Evolutionary conservation across 2,329 filamentous ascomycete genomes (phyloP).

Genomic region (Huntiella bhutanensis): DNA sequence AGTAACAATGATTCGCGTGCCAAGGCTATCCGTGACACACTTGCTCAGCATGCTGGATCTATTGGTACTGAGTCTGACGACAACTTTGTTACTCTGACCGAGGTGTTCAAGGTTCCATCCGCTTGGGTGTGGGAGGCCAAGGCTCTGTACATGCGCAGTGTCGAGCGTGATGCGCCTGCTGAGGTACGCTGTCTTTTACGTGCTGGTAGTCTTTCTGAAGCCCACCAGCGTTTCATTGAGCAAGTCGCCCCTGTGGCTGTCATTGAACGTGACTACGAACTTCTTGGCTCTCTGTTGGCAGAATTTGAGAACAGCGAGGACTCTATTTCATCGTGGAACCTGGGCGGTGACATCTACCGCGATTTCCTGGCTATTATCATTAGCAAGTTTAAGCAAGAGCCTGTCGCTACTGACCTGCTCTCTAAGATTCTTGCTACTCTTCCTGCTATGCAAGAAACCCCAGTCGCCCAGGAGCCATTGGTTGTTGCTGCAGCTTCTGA

Average conservation of each 20-base stretch:
- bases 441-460: slow-evolving; percentile 32
- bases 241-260: slow-evolving; percentile 67
- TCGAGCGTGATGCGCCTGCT: slow-evolving; percentile 44
- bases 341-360: slow-evolving; percentile 63
- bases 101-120: slow-evolving; percentile 50
- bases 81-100: slow-evolving; percentile 37
- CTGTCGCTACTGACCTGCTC: slow-evolving; percentile 26
- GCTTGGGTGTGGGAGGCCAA: slow-evolving; percentile 77
- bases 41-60: slow-evolving; percentile 50
- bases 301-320: slow-evolving; percentile 48
- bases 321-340: slow-evolving; percentile 52
- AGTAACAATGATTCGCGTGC: slow-evolving; percentile 41
- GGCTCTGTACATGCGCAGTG: slow-evolving; percentile 61
- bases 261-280: slow-evolving; percentile 61
- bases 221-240: slow-evolving; percentile 64
- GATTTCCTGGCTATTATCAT: slow-evolving; percentile 37
- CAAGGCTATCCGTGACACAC: slow-evolving; percentile 50
- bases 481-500: slow-evolving; percentile 61
- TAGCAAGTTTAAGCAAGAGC: slow-evolving; percentile 22
- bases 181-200: slow-evolving; percentile 68
- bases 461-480: slow-evolving; percentile 22
- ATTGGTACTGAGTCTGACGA: slow-evolving; percentile 40
- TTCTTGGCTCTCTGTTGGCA: slow-evolving; percentile 47
- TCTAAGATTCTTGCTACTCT: slow-evolving; percentile 38
- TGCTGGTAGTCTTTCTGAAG: slow-evolving; percentile 58